Base-by-base conservation (phyloP, 805 yeast genomes). In the Lachancea sp. region DNA sequence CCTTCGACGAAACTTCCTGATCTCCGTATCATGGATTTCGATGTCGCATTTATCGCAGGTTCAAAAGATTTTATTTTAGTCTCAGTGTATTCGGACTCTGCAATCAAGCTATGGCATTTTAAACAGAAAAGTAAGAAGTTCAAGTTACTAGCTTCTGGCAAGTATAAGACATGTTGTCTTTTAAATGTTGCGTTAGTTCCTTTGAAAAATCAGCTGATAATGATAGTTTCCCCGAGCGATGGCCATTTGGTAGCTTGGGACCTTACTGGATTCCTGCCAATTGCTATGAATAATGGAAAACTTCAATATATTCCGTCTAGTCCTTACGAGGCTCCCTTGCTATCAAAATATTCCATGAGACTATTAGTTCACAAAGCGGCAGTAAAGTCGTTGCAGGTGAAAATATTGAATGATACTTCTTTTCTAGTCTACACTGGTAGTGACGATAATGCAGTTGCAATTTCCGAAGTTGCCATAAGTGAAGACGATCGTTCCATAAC, bases 21-120 rank as follows among this genome's bases (percentile, higher is more conserved):
- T 59, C 68, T 92, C 45, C 70, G 98, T 48, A 78, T 90, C 41
- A 90, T 88, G 96, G 95, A 84, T 59, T 82, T 88, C 54, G 81
- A 72, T 46, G 63, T 75, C 5, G 45, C 70, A 11, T 68, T 70
- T 30, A 64, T 71, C 2, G 52, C 54, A n/a, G 49, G 55, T 1
- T 46, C 46, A 5, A 16, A 39, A 21, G 52, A 50, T 5, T 50
- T 45, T 13, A 39, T 58, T 3, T 51, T 89, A 6, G 74, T 76
- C 2, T 75, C 87, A 0, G 95, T 83, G 0, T 92, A 86, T 56
- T 89, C 97, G 0, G 89, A 90, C 56, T 90, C 97, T 1, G 67
- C 74, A 3, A 72, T 90, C 41, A 79, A 76, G 49, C 31, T 83
- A 0, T 84, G 88, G 80, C 60, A 64, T 43, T 80, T 76, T 50